Evolutionary conservation across 192 early-diverging fungal genomes (phyloP), one percentile per base, ranked within the genome.

Genomic region (Coemansia sp.): DNA sequence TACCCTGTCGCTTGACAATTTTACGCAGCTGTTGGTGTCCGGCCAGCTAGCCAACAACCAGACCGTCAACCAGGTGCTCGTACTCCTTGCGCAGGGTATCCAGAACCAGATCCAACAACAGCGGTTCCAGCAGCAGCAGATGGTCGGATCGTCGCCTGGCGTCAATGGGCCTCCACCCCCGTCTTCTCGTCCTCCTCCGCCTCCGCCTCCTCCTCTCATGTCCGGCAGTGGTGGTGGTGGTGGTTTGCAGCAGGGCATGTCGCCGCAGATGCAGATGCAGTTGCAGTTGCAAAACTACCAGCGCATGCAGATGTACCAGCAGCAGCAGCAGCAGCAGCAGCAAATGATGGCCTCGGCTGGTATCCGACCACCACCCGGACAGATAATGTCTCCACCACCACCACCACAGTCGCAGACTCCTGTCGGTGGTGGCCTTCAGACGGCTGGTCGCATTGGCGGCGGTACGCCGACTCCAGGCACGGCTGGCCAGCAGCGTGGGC

Each of bases 331-430:
- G 19, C 67, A 62, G 24, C n/a, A n/a, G n/a, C n/a, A n/a, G n/a
- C n/a, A n/a, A n/a, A n/a, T n/a, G n/a, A n/a, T n/a, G n/a, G n/a
- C n/a, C n/a, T n/a, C n/a, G n/a, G n/a, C 19, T 11, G 46, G 4
- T 35, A 48, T 62, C 11, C 67, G 74, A 3, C 68, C 74, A 14
- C 55, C 54, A 62, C 15, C 48, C 60, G 19, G n/a, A n/a, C n/a
- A n/a, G n/a, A 62, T 67, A 33, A 67, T 63, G 53, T 67, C 71
- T 10, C 67, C 68, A 17, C 53, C 67, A 18, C 46, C n/a, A n/a
- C 50, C 67, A 4, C 53, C 67, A 18, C 46, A 27, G 26, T 29
- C 46, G 12, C 46, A 50, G 21, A 50, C 46, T 1, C 46, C 46
- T n/a, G 46, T n/a, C n/a, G n/a, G n/a, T n/a, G 26, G 14, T 14